Conservation (phyloP, 768 basidiomycete species). For the Punctularia strigosozonata region DNA sequence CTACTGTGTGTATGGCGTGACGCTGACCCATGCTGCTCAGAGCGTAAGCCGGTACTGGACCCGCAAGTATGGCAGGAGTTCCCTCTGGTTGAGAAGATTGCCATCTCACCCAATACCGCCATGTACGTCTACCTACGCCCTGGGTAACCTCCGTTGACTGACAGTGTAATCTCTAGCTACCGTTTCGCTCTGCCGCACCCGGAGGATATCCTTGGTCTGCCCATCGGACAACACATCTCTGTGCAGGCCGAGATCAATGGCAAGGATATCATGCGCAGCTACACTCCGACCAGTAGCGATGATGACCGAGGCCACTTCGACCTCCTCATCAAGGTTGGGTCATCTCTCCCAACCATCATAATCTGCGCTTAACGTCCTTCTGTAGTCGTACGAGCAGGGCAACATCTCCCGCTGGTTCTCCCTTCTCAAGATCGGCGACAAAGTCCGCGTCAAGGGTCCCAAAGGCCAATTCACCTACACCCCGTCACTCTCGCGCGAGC, state of each 20-base stretch:
- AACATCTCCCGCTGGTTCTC: constrained; percentile 88
- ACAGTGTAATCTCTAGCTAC: constrained; percentile 45
- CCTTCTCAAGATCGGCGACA: constrained; percentile 78
- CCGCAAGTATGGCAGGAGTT: constrained; percentile 74
- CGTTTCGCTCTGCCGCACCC: constrained; percentile 74
- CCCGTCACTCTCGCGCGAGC: constrained; percentile 55
- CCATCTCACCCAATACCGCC: constrained; percentile 92
- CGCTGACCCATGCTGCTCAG: constrained; percentile 21
- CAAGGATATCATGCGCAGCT: constrained; percentile 82
- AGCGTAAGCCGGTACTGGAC: constrained; percentile 60
- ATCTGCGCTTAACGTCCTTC: neutral
- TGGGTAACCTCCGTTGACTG: constrained; percentile 4
- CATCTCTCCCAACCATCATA: neutral
- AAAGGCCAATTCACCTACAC: constrained; percentile 89
- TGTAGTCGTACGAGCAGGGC: constrained; percentile 89
- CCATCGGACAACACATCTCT: constrained; percentile 94
- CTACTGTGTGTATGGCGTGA: neutral
- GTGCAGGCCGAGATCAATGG: constrained; percentile 85
- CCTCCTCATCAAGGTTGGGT: constrained; percentile 83
- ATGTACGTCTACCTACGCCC: constrained; percentile 37
- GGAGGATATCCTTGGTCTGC: constrained; percentile 79
- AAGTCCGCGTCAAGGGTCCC: constrained; percentile 86
- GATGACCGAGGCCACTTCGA: constrained; percentile 92
- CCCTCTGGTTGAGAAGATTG: constrained; percentile 67
- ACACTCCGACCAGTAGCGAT: constrained; percentile 92